Evolutionary conservation across 2,329 filamentous ascomycete genomes (phyloP), one percentile per base, ranked within the genome.

Genomic region (Xylariales sp.): DNA sequence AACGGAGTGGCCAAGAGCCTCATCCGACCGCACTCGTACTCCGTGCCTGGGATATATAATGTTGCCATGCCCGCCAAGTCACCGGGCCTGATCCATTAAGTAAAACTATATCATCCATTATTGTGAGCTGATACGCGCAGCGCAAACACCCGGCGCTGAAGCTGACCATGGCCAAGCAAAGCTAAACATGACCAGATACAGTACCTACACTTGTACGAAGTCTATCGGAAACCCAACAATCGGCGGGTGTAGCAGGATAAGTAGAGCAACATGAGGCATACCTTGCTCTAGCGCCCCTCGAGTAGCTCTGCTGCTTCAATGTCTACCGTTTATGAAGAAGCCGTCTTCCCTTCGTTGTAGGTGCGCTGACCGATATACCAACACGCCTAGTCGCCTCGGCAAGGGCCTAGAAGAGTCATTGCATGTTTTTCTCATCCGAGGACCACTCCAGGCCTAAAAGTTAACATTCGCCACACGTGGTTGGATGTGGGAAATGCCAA

Each of bases 11-110:
- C 54, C 54, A 57, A 57, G 54, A 28, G 54, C 54, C 30, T 36
- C 28, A 23, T 49, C 43, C 18, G n/a, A 48, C 55, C 18, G 3
- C 28, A 48, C 30, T 10, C 12, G 32, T 39, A 9, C 4, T 43
- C 55, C 8, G 12, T 1, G 6, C 5, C 9, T 2, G 9, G 8
- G 30, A n/a, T 46, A 58, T 46, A 49, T 49, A 46, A 49, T 18
- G 32, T 23, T 58, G 43, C 43, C 41, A 58, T 48, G 28, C 28
- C 43, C 55, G 55, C 55, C 55, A 58, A 58, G 55, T 58, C 55
- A 41, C 39, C 55, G 55, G 32, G 28, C 14, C 28, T 6, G 48
- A 18, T 36, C 28, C 10, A 34, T n/a, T n/a, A 48, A n/a, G 18
- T 39, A 39, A 39, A 58, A 34, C 36, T 7, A 46, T 8, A 28